phyloP scores from a whole-genome alignment of 2,329 filamentous ascomycete species.

The Penicillium italicum region DNA sequence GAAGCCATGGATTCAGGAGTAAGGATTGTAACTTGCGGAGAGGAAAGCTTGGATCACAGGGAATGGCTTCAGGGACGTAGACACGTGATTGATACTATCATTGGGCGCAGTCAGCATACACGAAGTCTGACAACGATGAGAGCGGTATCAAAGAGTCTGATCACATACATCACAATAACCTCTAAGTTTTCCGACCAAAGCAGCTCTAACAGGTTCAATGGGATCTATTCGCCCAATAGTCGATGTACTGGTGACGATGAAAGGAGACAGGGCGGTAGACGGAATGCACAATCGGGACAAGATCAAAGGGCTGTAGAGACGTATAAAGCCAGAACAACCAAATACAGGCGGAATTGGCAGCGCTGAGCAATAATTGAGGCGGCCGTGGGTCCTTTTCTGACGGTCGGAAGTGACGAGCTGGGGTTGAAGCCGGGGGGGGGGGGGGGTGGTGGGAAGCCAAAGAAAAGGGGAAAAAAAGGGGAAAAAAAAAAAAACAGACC shows the following conservation, averaged over 20 bases:
- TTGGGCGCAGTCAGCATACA: slow-evolving; percentile 18
- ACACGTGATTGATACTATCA: slow-evolving; percentile 20
- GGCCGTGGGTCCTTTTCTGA: slow-evolving; percentile 5
- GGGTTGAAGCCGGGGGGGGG: background rate
- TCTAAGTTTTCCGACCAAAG: slow-evolving; percentile 1
- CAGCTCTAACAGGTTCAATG: slow-evolving; percentile 1
- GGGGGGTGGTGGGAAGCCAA: slow-evolving; percentile 6
- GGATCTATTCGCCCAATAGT: background rate
- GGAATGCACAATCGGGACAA: background rate
- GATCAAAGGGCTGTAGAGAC: background rate
- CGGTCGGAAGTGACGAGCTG: slow-evolving; percentile 8
- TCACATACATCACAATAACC: slow-evolving; percentile 12
- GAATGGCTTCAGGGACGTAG: slow-evolving; percentile 18
- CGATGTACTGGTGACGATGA: slow-evolving; percentile 8
- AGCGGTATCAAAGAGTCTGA: background rate
- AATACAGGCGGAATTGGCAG: slow-evolving; percentile 10
- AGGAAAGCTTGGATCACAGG: slow-evolving; percentile 19
- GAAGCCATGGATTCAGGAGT: slow-evolving; percentile 62
- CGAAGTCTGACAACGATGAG: background rate
- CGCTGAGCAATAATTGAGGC: slow-evolving; percentile 10
- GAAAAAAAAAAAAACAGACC: slow-evolving; percentile 21
- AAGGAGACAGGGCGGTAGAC: background rate
- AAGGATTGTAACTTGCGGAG: slow-evolving; percentile 11
- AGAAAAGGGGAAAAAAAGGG: slow-evolving; percentile 8
- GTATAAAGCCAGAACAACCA: background rate